These are phyloP conservation scores for Pleurotus eryngii DNA, from an alignment of 768 basidiomycete genomes.

Conservation along the genomic window DNA sequence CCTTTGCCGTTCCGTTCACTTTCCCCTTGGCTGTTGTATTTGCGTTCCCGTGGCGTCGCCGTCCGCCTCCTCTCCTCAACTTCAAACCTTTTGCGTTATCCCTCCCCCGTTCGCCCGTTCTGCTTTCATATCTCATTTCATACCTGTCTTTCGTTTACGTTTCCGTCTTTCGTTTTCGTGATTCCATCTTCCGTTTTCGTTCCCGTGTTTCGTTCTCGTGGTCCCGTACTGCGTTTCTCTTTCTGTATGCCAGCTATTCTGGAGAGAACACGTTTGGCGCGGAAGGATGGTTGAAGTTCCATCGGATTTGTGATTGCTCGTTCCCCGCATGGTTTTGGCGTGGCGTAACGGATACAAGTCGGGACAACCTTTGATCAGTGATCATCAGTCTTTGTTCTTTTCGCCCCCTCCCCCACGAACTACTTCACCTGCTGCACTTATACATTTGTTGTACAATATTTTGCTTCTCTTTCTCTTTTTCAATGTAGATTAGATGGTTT, in stretches of 20 bases:
- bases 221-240: too few relatives aligned
- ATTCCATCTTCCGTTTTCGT: too few relatives aligned
- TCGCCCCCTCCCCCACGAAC: not conserved
- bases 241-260: slow-evolving; percentile 97
- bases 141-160: too few relatives aligned
- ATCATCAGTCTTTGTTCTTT: slow-evolving; percentile 5
- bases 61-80: too few relatives aligned
- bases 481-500: slow-evolving; percentile 1
- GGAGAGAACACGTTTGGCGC: slow-evolving; percentile 95
- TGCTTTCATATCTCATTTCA: too few relatives aligned
- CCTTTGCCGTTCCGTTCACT: too few relatives aligned
- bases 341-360: not conserved
- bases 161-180: too few relatives aligned
- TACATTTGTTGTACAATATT: not conserved
- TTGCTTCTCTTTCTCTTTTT: not conserved
- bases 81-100: too few relatives aligned
- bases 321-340: not conserved
- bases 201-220: too few relatives aligned
- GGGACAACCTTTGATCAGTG: not conserved
- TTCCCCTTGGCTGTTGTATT: too few relatives aligned
- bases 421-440: not conserved
- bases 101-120: too few relatives aligned
- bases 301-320: slow-evolving; percentile 32
- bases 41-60: too few relatives aligned
- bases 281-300: slow-evolving; percentile 47